Evolutionary conservation across 257 asterid species (phyloP).

Genomic region (Capsicum rhomboideum): DNA sequence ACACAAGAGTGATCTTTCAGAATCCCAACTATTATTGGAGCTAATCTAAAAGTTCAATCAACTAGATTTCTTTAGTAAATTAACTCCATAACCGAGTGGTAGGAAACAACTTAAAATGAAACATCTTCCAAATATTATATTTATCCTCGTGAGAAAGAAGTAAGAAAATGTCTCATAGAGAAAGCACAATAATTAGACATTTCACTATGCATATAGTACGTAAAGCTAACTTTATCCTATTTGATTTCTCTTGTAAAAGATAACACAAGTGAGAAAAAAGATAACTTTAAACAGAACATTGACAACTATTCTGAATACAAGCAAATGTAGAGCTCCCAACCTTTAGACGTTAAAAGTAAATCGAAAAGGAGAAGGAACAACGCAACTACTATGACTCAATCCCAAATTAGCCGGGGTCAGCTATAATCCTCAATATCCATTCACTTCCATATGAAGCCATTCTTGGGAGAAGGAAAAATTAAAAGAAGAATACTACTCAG

Average conservation of each 20-base stretch:
- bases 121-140: neutral
- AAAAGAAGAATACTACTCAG: neutral
- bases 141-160: neutral
- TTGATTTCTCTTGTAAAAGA: neutral
- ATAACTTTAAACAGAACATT: neutral
- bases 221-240: neutral
- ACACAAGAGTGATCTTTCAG: too few relatives aligned
- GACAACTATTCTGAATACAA: neutral
- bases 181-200: neutral
- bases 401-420: neutral
- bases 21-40: neutral
- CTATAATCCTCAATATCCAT: neutral
- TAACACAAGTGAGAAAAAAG: neutral
- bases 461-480: neutral
- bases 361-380: neutral
- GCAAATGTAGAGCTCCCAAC: neutral
- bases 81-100: neutral
- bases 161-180: neutral
- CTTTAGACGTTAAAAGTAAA: neutral
- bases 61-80: neutral
- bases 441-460: neutral
- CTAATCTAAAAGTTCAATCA: neutral
- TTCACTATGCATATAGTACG: neutral
- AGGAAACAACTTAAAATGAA: neutral
- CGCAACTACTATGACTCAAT: neutral